Conservation (phyloP, 177 flowering plant species). For the Tripterygium wilfordii region DNA sequence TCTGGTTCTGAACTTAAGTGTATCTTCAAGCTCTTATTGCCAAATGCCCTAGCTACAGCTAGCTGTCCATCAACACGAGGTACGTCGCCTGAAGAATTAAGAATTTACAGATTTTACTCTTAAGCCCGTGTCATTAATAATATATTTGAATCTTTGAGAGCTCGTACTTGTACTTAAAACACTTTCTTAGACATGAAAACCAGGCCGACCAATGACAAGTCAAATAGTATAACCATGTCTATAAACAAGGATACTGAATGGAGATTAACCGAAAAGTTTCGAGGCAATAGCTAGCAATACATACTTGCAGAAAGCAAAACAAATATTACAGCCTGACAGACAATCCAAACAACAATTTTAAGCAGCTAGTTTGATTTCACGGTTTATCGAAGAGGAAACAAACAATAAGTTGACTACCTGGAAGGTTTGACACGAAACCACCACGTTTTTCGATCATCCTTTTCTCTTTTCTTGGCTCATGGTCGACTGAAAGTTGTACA, state of each 20-base stretch:
- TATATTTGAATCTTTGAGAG: neutral
- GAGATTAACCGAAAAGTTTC: no score
- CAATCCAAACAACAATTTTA: no score
- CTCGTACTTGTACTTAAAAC: no score
- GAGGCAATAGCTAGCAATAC: no score
- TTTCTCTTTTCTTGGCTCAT: conserved; percentile 71
- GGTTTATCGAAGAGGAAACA: neutral
- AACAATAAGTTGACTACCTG: conserved; percentile 31
- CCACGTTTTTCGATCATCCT: conserved; percentile 58
- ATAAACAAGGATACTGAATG: no score
- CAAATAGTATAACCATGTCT: no score
- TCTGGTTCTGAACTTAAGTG: conserved; percentile 86
- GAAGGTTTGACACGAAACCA: conserved; percentile 70
- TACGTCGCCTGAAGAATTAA: conserved; percentile 55
- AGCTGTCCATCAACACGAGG: conserved; percentile 92
- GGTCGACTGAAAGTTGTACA: conserved; percentile 75
- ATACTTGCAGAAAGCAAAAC: no score
- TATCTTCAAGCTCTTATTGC: conserved; percentile 73
- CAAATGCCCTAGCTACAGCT: conserved; percentile 92
- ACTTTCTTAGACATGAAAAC: no score
- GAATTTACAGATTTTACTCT: neutral
- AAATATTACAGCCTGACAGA: no score
- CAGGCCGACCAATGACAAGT: no score
- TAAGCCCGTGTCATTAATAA: neutral
- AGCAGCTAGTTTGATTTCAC: neutral